phyloP scores from a whole-genome alignment of 169 alveolate species.

The Theileria luwenshuni region DNA sequence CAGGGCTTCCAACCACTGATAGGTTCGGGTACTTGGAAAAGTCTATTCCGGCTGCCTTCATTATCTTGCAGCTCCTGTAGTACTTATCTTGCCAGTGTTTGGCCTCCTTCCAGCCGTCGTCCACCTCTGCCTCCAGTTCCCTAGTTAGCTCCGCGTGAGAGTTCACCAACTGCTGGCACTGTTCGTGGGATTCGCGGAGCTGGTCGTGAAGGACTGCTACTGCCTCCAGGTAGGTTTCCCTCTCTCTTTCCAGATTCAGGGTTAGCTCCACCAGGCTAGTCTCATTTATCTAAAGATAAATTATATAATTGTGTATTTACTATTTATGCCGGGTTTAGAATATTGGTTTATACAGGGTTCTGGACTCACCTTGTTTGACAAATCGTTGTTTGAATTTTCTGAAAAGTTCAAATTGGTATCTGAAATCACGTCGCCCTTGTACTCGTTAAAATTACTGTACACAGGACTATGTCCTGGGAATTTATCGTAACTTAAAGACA shows the following conservation, averaged over 20 bases:
- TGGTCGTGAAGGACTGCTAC: constrained; percentile 61
- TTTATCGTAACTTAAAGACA: constrained; percentile 19
- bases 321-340: too few relatives aligned
- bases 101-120: constrained; percentile 70
- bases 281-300: constrained; percentile 17
- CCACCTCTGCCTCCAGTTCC: constrained; percentile 59
- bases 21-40: constrained; percentile 11
- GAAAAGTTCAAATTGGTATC: constrained; percentile 9
- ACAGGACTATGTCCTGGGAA: constrained; percentile 17
- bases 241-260: constrained; percentile 57
- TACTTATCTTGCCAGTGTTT: constrained; percentile 64
- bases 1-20: constrained; percentile 11
- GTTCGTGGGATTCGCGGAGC: constrained; percentile 62
- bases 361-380: constrained; percentile 18
- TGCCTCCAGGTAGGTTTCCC: constrained; percentile 62
- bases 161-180: constrained; percentile 56
- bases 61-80: constrained; percentile 19
- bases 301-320: too few relatives aligned
- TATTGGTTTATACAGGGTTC: too few relatives aligned
- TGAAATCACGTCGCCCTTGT: constrained; percentile 18
- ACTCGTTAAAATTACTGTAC: constrained; percentile 12
- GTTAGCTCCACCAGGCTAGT: constrained; percentile 40
- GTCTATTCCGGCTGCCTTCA: constrained; percentile 24
- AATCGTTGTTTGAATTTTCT: constrained; percentile 14
- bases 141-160: constrained; percentile 54